Percentiles rank a stretch among this genome's conserved stretches.
These are phyloP conservation scores for Aurifilum marmelostoma DNA, from an alignment of 2,329 filamentous ascomycete species.

Conservation along the genomic window DNA sequence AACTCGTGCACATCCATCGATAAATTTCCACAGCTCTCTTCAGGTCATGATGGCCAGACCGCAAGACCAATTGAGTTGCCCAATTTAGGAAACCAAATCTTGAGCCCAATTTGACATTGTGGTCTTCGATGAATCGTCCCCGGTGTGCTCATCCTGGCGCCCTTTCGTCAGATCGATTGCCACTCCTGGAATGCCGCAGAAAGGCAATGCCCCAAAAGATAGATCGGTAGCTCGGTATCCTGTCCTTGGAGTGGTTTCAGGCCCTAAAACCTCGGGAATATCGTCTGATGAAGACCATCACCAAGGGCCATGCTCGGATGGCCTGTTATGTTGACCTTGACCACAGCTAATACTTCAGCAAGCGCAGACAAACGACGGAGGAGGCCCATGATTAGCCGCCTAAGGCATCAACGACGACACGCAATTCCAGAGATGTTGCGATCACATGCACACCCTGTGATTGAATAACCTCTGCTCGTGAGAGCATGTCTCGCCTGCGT, in stretches of 20 bases:
- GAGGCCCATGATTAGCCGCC: too few species aligned
- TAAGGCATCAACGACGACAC: too few species aligned
- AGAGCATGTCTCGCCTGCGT: not conserved
- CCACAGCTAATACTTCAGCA: too few species aligned
- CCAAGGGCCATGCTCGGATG: too few species aligned
- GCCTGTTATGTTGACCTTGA: too few species aligned
- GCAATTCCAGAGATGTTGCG: too few species aligned
- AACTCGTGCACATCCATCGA: not conserved
- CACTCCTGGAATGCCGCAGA: constrained; percentile 18
- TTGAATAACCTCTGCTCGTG: not conserved
- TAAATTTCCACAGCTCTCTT: constrained; percentile 15
- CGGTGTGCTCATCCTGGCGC: constrained; percentile 1
- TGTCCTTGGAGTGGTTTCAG: not conserved
- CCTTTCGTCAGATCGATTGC: constrained; percentile 13
- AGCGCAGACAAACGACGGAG: too few species aligned
- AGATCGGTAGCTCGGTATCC: constrained; percentile 10
- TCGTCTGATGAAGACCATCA: too few species aligned
- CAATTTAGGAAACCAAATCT: constrained; percentile 26
- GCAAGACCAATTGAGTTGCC: constrained; percentile 27
- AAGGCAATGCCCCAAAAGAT: not conserved
- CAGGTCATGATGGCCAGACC: constrained; percentile 24
- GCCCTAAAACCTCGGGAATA: too few species aligned
- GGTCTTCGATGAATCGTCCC: not conserved
- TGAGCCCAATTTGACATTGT: constrained; percentile 21
- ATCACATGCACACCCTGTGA: not conserved